A percentile compares a stretch with the other conserved stretches of the same genome.
phyloP scores from a whole-genome alignment of 768 basidiomycete species.

The Termitomyces sp. region DNA sequence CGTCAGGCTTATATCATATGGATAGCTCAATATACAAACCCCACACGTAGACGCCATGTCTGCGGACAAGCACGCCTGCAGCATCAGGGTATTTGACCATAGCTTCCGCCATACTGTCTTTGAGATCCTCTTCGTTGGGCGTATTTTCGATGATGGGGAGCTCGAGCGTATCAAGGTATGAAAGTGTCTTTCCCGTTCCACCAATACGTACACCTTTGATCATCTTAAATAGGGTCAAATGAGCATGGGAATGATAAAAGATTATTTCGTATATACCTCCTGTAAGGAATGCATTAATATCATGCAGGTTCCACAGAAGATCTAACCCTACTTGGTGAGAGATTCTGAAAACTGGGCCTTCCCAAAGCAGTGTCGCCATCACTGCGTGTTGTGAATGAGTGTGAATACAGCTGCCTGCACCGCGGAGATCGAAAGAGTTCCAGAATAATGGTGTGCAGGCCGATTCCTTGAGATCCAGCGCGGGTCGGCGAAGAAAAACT shows the following conservation, averaged over 20 bases:
- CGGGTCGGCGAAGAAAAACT: slow-evolving; percentile 73
- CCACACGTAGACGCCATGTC: slow-evolving; percentile 86
- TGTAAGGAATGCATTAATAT: slow-evolving; percentile 15
- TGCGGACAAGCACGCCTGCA: slow-evolving; percentile 67
- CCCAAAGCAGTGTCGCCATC: slow-evolving; percentile 79
- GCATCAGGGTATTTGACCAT: slow-evolving; percentile 79
- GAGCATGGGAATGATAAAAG: background rate
- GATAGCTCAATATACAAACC: slow-evolving; percentile 34
- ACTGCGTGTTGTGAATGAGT: slow-evolving; percentile 90
- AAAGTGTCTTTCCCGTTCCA: slow-evolving; percentile 70
- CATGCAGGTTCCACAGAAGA: background rate
- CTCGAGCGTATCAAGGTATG: slow-evolving; percentile 81
- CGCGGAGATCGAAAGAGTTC: slow-evolving; percentile 80
- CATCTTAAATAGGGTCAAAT: slow-evolving; percentile 51
- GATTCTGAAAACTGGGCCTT: slow-evolving; percentile 65
- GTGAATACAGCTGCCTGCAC: slow-evolving; percentile 84
- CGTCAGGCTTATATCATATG: background rate
- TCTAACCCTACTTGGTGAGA: slow-evolving; percentile 64
- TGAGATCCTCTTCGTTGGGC: slow-evolving; percentile 84
- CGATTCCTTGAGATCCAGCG: slow-evolving; percentile 69
- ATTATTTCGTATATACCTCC: slow-evolving; percentile 31
- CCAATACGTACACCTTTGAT: slow-evolving; percentile 83
- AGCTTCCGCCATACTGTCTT: slow-evolving; percentile 82
- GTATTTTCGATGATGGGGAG: slow-evolving; percentile 92
- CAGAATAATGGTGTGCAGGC: slow-evolving; percentile 90